Percentiles rank a stretch among this genome's conserved stretches.
Conservation (phyloP, 2,329 filamentous ascomycete genomes). For the Myriosclerotinia scirpicola region DNA sequence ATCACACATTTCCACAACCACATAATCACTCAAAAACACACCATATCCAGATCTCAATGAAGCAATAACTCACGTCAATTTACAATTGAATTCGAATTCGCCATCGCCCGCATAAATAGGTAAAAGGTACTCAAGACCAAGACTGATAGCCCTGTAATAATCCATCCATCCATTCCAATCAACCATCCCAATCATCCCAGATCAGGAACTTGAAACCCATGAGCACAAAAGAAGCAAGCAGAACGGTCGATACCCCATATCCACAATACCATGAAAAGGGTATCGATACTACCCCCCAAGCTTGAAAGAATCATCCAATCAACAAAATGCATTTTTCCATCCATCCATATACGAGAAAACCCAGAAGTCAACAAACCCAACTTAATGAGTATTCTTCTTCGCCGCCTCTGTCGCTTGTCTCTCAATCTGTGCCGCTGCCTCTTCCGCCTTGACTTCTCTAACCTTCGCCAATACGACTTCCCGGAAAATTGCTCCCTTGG, state of each 20-base stretch:
- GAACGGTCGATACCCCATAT: slow-evolving; percentile 17
- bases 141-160: slow-evolving; percentile 17
- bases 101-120: slow-evolving; percentile 14
- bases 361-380: slow-evolving; percentile 1
- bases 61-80: background rate
- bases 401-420: slow-evolving; percentile 39
- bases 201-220: background rate
- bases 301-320: slow-evolving; percentile 13
- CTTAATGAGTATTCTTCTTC: slow-evolving; percentile 31
- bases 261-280: slow-evolving; percentile 17
- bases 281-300: slow-evolving; percentile 21
- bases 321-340: background rate
- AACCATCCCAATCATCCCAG: slow-evolving; percentile 10
- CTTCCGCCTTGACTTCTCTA: slow-evolving; percentile 79
- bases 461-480: slow-evolving; percentile 95
- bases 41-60: background rate
- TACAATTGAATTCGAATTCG: slow-evolving; percentile 9
- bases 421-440: slow-evolving; percentile 71
- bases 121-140: slow-evolving; percentile 10
- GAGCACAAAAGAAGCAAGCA: slow-evolving; percentile 15
- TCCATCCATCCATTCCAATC: slow-evolving; percentile 13
- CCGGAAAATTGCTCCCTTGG: slow-evolving; percentile 77
- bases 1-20: background rate
- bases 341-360: slow-evolving; percentile 1
- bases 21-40: background rate